A percentile compares a stretch with the other conserved stretches of the same genome.
Conservation (phyloP, 2,329 filamentous ascomycete genomes). For the Ascochyta clinopodiicola region DNA sequence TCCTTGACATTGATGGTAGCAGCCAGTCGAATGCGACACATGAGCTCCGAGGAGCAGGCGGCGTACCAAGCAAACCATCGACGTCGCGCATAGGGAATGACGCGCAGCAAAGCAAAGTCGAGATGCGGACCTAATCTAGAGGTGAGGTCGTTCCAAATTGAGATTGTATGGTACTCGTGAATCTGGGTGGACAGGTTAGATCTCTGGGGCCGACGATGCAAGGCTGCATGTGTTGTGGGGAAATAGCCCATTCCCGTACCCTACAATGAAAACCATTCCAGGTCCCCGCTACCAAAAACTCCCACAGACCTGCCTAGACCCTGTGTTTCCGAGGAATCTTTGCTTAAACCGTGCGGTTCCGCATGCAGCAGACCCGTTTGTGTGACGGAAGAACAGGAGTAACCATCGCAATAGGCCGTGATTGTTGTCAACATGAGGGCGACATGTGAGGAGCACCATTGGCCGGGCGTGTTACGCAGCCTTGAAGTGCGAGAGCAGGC, state of each 20-base stretch:
- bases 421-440: constrained; percentile 12
- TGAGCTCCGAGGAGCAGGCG: constrained; percentile 1
- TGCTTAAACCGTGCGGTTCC: constrained; percentile 10
- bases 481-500: constrained; percentile 7
- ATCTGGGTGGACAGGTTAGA: not conserved
- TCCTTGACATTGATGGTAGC: not conserved
- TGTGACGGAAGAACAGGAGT: constrained; percentile 8
- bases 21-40: constrained; percentile 4
- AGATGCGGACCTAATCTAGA: not conserved
- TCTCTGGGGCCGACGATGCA: not conserved
- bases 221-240: not conserved
- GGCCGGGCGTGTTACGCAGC: constrained; percentile 14
- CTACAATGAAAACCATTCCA: not conserved
- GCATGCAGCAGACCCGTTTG: constrained; percentile 9
- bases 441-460: constrained; percentile 4
- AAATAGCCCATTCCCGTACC: not conserved
- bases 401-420: constrained; percentile 5
- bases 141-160: not conserved
- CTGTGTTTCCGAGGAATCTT: constrained; percentile 2
- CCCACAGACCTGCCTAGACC: not conserved
- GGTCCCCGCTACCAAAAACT: not conserved
- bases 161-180: constrained; percentile 4
- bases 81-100: constrained; percentile 5
- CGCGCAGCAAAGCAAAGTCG: constrained; percentile 2
- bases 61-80: constrained; percentile 3